Conservation (phyloP, 345 rosid genomes). For the Psidium friedrichsthalianum region DNA sequence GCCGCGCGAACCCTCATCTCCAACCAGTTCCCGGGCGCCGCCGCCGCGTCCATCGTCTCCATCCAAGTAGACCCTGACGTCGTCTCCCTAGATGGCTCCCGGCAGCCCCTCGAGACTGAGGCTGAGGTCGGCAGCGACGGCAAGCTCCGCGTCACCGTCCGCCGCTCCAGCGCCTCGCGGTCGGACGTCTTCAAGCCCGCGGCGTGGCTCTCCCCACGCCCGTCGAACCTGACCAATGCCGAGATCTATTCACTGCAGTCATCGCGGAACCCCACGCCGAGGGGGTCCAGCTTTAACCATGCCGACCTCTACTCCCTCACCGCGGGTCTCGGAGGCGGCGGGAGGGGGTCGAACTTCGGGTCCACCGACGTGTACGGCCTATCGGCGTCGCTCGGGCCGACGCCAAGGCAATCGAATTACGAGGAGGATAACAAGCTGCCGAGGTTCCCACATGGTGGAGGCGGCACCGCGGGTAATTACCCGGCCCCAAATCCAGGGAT, state of each 20-base stretch:
- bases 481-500: slow-evolving; percentile 89
- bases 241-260: slow-evolving; percentile 40
- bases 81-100: slow-evolving; percentile 23
- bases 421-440: slow-evolving; percentile 42
- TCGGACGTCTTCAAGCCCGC: slow-evolving; percentile 6
- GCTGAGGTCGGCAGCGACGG: slow-evolving; percentile 32
- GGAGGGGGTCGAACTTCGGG: slow-evolving; percentile 67
- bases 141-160: slow-evolving; percentile 35
- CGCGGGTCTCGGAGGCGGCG: not conserved
- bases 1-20: slow-evolving; percentile 54
- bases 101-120: slow-evolving; percentile 29
- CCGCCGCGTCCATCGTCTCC: slow-evolving; percentile 36
- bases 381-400: slow-evolving; percentile 69
- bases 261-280: slow-evolving; percentile 31
- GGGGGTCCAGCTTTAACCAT: slow-evolving; percentile 49
- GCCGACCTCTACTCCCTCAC: slow-evolving; percentile 63
- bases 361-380: slow-evolving; percentile 73
- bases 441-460: slow-evolving; percentile 27
- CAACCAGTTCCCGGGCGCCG: slow-evolving; percentile 43
- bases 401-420: slow-evolving; percentile 75
- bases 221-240: slow-evolving; percentile 37
- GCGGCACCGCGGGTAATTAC: slow-evolving; percentile 31
- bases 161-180: slow-evolving; percentile 32
- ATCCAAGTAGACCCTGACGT: slow-evolving; percentile 37
- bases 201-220: slow-evolving; percentile 21